A percentile compares a stretch with the other conserved stretches of the same genome.
Evolutionary conservation across 768 basidiomycete species (phyloP).

Genomic region (Boletus coccyginus): DNA sequence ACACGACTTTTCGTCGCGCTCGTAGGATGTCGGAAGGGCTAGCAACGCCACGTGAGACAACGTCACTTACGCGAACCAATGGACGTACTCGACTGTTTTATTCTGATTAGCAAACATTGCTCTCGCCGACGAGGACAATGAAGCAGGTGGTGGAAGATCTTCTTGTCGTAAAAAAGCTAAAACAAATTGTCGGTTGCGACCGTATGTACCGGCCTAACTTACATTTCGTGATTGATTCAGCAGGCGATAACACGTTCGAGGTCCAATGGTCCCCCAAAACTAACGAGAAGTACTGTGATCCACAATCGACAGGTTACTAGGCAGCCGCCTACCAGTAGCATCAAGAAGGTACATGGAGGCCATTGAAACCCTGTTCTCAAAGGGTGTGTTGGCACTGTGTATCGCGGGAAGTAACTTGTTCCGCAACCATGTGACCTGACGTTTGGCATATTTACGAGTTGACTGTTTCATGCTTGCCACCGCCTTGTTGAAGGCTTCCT

Average conservation of each 20-base stretch:
- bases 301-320: background rate
- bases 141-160: slow-evolving; percentile 53
- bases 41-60: slow-evolving; percentile 10
- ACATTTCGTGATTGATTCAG: slow-evolving; percentile 50
- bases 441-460: slow-evolving; percentile 88
- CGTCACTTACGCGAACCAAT: slow-evolving; percentile 1
- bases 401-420: slow-evolving; percentile 84
- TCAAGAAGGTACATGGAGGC: slow-evolving; percentile 59
- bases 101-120: slow-evolving; percentile 46
- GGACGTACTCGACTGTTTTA: slow-evolving; percentile 47
- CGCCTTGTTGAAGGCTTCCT: slow-evolving; percentile 49
- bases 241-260: slow-evolving; percentile 51
- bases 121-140: slow-evolving; percentile 54
- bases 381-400: slow-evolving; percentile 42
- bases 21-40: slow-evolving; percentile 59
- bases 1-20: slow-evolving; percentile 57
- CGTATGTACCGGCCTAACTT: slow-evolving; percentile 3
- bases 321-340: slow-evolving; percentile 55
- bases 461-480: slow-evolving; percentile 80
- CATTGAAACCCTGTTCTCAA: slow-evolving; percentile 19
- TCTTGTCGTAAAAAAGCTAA: slow-evolving; percentile 50
- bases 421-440: slow-evolving; percentile 89
- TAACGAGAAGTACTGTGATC: slow-evolving; percentile 20
- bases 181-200: slow-evolving; percentile 3
- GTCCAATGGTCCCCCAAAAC: slow-evolving; percentile 58